Conservation (phyloP, 805 yeast species). For the Schizosaccharomyces lindneri region DNA sequence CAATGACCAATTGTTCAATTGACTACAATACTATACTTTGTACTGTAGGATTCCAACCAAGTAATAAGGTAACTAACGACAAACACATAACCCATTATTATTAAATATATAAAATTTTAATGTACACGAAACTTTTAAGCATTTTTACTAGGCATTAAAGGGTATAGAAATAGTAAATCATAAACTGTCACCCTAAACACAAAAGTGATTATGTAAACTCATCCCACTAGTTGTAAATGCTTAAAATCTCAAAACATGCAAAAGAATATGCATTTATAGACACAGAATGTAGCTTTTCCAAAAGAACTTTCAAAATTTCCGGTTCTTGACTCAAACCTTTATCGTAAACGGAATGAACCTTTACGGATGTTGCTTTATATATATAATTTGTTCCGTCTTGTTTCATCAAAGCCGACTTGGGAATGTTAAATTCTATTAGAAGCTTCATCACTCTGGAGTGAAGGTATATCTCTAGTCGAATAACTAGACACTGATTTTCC, state of each 20-base stretch:
- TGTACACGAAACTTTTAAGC: too few species aligned
- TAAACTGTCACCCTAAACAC: slow-evolving; percentile 18
- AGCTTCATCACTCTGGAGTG: not conserved
- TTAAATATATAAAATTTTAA: too few species aligned
- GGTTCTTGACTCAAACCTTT: not conserved
- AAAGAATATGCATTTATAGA: not conserved
- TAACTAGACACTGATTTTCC: not conserved
- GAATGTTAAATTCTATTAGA: not conserved
- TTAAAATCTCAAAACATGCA: not conserved
- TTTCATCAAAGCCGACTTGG: not conserved
- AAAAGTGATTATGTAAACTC: not conserved
- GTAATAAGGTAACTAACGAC: too few species aligned
- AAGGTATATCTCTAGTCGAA: not conserved
- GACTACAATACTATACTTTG: too few species aligned
- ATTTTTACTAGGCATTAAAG: too few species aligned
- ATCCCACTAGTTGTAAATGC: not conserved
- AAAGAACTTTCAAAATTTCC: not conserved
- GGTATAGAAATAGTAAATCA: too few species aligned
- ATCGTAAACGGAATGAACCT: not conserved
- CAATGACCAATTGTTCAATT: too few species aligned
- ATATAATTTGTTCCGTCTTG: not conserved
- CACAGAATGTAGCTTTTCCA: not conserved
- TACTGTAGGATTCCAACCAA: too few species aligned
- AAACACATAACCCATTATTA: too few species aligned
- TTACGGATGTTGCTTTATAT: not conserved